Percentiles rank a stretch among this genome's conserved stretches.
These are phyloP conservation scores for Boletellus sp. DNA, from an alignment of 1,284 basidiomycete genomes.

Conservation along the genomic window DNA sequence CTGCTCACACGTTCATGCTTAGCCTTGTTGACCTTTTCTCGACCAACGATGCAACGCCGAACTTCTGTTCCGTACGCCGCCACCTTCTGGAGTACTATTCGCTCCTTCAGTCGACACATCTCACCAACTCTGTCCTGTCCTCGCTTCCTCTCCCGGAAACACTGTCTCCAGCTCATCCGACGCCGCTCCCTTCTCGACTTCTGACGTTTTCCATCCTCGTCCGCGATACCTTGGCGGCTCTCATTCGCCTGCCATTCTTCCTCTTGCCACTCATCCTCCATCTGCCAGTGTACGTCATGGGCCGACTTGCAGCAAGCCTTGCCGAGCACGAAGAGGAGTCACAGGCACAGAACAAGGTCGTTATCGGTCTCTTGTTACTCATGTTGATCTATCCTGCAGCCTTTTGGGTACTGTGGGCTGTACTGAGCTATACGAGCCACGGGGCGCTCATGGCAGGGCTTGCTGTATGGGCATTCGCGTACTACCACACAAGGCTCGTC, in stretches of 20 bases:
- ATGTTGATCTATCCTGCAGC: slow-evolving; percentile 76
- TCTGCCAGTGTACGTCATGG: slow-evolving; percentile 79
- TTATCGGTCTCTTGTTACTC: slow-evolving; percentile 75
- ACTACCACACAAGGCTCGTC: slow-evolving; percentile 79
- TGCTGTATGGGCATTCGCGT: slow-evolving; percentile 68
- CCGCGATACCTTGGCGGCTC: slow-evolving; percentile 68
- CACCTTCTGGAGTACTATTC: slow-evolving; percentile 82
- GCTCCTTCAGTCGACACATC: slow-evolving; percentile 75
- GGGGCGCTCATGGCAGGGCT: slow-evolving; percentile 51
- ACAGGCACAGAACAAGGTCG: slow-evolving; percentile 89
- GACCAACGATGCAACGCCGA: slow-evolving; percentile 57
- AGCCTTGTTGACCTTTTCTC: slow-evolving; percentile 85
- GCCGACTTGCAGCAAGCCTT: slow-evolving; percentile 67
- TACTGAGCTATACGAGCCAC: slow-evolving; percentile 65
- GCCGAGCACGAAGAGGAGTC: slow-evolving; percentile 88
- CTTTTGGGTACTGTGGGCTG: slow-evolving; percentile 79
- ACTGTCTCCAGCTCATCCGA: slow-evolving; percentile 71
- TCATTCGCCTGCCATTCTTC: slow-evolving; percentile 83
- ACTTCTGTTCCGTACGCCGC: slow-evolving; percentile 60
- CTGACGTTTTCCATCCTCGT: slow-evolving; percentile 75
- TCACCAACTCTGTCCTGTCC: slow-evolving; percentile 80
- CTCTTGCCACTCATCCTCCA: slow-evolving; percentile 80
- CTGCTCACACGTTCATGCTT: slow-evolving; percentile 23
- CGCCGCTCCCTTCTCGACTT: slow-evolving; percentile 77
- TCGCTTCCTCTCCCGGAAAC: slow-evolving; percentile 74